Evolutionary conservation across 2,329 filamentous ascomycete genomes (phyloP).

Genomic region (Sclerotinia subarctica): DNA sequence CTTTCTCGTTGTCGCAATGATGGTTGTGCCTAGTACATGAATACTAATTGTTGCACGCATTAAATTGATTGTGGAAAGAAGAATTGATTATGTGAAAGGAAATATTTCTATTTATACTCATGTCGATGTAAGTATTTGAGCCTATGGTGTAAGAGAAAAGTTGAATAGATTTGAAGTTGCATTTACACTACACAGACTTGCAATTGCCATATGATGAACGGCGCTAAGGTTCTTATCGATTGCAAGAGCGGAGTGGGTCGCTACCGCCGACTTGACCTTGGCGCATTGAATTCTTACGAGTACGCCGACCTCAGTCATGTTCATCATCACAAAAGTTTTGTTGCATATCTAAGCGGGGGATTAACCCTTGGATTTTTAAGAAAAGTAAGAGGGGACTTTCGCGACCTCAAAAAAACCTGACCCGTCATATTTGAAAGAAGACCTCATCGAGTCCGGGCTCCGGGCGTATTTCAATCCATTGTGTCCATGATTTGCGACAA

Average conservation of each 20-base stretch:
- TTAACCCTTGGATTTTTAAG: not conserved
- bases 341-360: not conserved
- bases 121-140: not conserved
- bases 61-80: not conserved
- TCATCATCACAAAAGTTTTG: not conserved
- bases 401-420: not conserved
- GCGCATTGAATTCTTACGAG: not conserved
- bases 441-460: not conserved
- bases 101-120: not conserved
- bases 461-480: not conserved
- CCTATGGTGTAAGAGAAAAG: not conserved
- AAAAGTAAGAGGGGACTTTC: not conserved
- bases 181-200: not conserved
- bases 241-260: not conserved
- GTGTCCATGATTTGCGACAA: slow-evolving; percentile 6
- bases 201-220: not conserved
- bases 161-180: not conserved
- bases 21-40: not conserved
- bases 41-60: not conserved
- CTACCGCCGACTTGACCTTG: not conserved
- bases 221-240: slow-evolving; percentile 10
- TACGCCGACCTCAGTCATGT: not conserved
- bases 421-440: not conserved
- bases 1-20: not conserved
- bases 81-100: too few relatives aligned